A percentile compares a stretch with the other conserved stretches of the same genome.
These are phyloP conservation scores for Phytomonas francai DNA, from an alignment of 208 protist species.

Conservation along the genomic window DNA sequence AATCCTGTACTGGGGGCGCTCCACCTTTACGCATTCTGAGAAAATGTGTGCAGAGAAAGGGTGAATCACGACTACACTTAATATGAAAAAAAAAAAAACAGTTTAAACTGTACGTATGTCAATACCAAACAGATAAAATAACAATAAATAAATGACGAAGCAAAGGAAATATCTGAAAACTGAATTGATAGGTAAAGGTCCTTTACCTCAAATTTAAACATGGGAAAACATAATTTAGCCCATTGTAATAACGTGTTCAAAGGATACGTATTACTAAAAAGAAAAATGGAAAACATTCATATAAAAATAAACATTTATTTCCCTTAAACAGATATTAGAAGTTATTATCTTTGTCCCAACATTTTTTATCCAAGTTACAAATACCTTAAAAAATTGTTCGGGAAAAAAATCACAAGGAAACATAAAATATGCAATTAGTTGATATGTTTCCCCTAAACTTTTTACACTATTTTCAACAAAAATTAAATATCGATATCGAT, in stretches of 20 bases:
- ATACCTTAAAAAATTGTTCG: not conserved
- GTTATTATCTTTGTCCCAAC: not conserved
- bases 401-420: not conserved
- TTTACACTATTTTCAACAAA: not conserved
- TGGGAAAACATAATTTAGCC: not conserved
- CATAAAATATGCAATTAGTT: not conserved
- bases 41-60: conserved; percentile 2
- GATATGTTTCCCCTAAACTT: not conserved
- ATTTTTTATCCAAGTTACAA: not conserved
- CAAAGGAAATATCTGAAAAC: not conserved
- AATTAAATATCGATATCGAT: conserved; percentile 7
- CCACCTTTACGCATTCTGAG: conserved; percentile 3
- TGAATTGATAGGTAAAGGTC: not conserved
- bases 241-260: not conserved
- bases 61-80: not conserved
- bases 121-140: not conserved
- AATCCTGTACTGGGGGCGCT: conserved; percentile 67
- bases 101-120: not conserved
- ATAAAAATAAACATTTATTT: not conserved
- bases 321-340: not conserved
- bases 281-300: not conserved
- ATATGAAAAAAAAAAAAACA: conserved; percentile 14
- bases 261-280: not conserved
- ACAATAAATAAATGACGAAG: not conserved
- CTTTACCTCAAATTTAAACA: not conserved